Evolutionary conservation across 345 rosid genomes (phyloP), one percentile per base, ranked within the genome.

Genomic region (Populus alba): DNA sequence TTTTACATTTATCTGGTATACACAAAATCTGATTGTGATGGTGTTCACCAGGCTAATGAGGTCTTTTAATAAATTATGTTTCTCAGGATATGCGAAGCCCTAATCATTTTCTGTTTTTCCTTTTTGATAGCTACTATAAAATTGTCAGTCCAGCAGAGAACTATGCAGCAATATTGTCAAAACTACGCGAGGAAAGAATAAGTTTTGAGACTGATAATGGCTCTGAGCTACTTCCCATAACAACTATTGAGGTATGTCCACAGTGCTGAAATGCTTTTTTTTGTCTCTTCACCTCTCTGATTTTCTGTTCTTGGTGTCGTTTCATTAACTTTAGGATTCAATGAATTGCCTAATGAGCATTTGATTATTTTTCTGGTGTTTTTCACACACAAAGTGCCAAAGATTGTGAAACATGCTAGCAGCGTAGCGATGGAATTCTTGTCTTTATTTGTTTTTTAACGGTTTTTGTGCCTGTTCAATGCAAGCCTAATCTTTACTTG

Each of bases 121-220:
- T 77, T 73, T 18, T 73, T 80, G 47, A 71, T 78, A 95, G 98
- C 83, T 91, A 84, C 85, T 95, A 90, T 78, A 95, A 95, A 85
- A 82, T 95, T 81, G 90, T 93, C 76, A 88, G 96, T 78, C 81
- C 95, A 37, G 66, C 88, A 2, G 98, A 95, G 81, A 87, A 89
- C 86, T 95, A 95, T 86, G 49, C 88, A 5, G 75, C 85, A 25
- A 82, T 92, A 77, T 75, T 90, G 43, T 84, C 94, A 78, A 93
- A 89, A 86, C 88, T 93, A 76, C 87, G 85, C 4, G 92, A 92
- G 71, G 96, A 86, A 85, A 94, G 94, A 86, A 87, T 95, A 76
- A 80, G 78, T 72, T 93, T 91, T 59, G 96, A 93, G 87, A 89
- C 94, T 66, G 99, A 93, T 81, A 93, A 89, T 78, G 99, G 98